Conservation (phyloP, 169 alveolate genomes). For the Cryptosporidium canis region DNA sequence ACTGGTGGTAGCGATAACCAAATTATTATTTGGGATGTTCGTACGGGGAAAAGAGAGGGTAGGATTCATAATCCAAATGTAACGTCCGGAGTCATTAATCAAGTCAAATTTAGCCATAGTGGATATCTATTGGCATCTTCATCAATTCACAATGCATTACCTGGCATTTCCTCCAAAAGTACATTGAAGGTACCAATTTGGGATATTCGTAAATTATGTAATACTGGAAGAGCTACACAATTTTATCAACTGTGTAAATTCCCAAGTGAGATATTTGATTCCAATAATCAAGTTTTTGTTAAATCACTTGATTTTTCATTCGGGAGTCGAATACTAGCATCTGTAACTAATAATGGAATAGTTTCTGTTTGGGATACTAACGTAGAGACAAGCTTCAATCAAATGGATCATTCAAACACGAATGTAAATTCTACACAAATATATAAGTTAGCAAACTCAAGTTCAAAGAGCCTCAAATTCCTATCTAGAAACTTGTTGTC, state of each 20-base stretch:
- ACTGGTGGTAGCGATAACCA: conserved; percentile 85
- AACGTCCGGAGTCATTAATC: conserved; percentile 26
- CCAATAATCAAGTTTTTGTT: not conserved
- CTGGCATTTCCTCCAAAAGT: not conserved
- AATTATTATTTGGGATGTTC: conserved; percentile 75
- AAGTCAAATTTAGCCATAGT: conserved; percentile 52
- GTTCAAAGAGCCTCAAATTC: conserved; percentile 27
- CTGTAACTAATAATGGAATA: conserved; percentile 35
- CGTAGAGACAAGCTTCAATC: conserved; percentile 35
- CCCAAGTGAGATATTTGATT: not conserved
- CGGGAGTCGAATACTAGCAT: conserved; percentile 48
- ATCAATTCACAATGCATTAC: not conserved
- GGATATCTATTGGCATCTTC: conserved; percentile 60
- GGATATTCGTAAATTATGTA: conserved; percentile 39
- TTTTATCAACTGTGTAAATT: conserved; percentile 37
- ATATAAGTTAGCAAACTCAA: conserved; percentile 23
- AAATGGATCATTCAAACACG: not conserved
- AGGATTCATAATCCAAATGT: conserved; percentile 11
- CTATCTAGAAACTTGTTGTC: conserved; percentile 35
- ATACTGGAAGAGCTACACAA: conserved; percentile 1
- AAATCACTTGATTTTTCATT: conserved; percentile 63
- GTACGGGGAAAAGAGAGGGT: conserved; percentile 56
- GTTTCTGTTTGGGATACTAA: conserved; percentile 63
- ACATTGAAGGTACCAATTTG: conserved; percentile 24
- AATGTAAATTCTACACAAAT: not conserved